Evolutionary conservation across 2,329 filamentous ascomycete genomes (phyloP), one percentile per base, ranked within the genome.

Genomic region (Periconia sp.): DNA sequence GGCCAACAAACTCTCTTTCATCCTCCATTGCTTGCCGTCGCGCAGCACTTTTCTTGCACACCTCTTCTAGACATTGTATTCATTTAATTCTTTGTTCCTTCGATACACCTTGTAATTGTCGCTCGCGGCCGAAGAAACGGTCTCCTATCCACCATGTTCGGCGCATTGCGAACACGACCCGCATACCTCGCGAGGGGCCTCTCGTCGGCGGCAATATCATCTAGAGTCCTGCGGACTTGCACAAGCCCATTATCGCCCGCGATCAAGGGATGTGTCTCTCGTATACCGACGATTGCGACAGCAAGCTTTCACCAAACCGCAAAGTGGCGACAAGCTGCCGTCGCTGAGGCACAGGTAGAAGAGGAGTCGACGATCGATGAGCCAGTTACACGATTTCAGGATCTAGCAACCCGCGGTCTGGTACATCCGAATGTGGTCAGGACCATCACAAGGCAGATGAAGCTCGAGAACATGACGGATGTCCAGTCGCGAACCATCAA

Each of bases 401-500:
- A 79, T 17, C 68, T 79, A 16, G 71, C 62, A 23, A 61, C 60
- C n/a, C 59, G 59, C 12, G 65, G 68, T 4, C 57, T 79, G 73
- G 80, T 95, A 29, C 78, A 92, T 62, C 63, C 71, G 17, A 82
- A 78, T 46, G 72, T 96, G 37, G 77, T 95, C 50, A 63, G 77
- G 4, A 80, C 86, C 18, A 84, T 99, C 57, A 87, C 82, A 1
- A 57, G 80, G 4, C 81, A 83, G 38, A 88, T 97, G 85, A 75
- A 79, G 19, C 86, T 96, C 57, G 81, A 87, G 36, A 83, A 77
- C 28, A 97, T 99, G 94, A 97, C 92, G 16, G 87, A 94, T 16
- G 92, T 99, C 11, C 94, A 99, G 71, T 79, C 83, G 34, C 81
- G 86, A 66, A 95, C 92, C 10, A 91, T 99, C 64, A 83, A 83